Percentiles rank a stretch among this genome's conserved stretches.
These are phyloP conservation scores for Lumnitzera racemosa DNA, from an alignment of 345 rosid species.

Conservation along the genomic window DNA sequence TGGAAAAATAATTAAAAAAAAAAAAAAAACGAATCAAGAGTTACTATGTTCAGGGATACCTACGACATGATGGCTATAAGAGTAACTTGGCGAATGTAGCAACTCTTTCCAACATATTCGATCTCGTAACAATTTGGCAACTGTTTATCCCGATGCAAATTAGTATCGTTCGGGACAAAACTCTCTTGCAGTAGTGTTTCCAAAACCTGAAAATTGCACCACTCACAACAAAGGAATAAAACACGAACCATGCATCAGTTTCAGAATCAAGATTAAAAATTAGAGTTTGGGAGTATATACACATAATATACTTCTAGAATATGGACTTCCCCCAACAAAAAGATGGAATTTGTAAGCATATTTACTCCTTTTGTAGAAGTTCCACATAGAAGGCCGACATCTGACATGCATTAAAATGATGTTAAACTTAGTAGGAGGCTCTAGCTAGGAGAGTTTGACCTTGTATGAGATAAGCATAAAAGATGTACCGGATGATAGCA, in stretches of 20 bases:
- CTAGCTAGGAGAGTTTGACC: background rate
- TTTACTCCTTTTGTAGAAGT: no score
- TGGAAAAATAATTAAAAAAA: background rate
- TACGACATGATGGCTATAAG: constrained; percentile 88
- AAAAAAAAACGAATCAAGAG: background rate
- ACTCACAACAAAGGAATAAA: background rate
- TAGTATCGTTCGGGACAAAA: constrained; percentile 88
- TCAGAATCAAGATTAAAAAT: background rate
- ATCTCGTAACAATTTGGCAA: constrained; percentile 92
- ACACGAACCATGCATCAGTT: background rate
- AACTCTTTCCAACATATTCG: constrained; percentile 99
- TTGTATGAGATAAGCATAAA: constrained; percentile 1
- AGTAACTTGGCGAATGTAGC: constrained; percentile 97
- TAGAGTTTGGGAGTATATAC: no score
- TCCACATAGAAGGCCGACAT: no score
- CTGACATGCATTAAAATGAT: no score
- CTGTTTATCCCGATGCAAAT: constrained; percentile 55
- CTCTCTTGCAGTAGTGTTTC: constrained; percentile 63
- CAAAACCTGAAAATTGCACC: constrained; percentile 49
- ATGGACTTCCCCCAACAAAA: background rate
- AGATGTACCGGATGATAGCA: constrained; percentile 79
- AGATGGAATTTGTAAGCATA: background rate
- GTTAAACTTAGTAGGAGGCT: no score
- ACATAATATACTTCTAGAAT: background rate
- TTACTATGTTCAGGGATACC: constrained; percentile 26